Evolutionary conservation across 805 yeast species (phyloP), one percentile per base, ranked within the genome.

Genomic region (Starmera pachycereana): DNA sequence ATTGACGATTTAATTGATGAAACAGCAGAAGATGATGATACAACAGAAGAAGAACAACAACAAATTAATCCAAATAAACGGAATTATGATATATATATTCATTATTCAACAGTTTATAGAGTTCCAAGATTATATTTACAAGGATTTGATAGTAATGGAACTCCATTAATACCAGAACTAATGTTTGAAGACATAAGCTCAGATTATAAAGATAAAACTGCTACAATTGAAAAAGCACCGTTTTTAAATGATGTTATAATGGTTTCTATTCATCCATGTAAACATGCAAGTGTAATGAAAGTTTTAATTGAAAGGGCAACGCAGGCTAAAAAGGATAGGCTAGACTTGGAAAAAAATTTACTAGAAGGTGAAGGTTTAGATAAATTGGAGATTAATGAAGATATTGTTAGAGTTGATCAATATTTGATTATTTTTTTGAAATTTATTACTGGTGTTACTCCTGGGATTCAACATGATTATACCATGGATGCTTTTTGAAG

Each of bases 401-500:
- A 63, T 30, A 71, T 77, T 14, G 68, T 90, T 8, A 70, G 96
- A 28, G 97, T 82, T 2, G 97, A 92, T 58, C 97, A 89, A 56
- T 92, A 92, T 57, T 63, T 92, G 48, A 71, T 92, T 31, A 81
- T 90, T 12, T 92, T 92, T 58, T 69, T 92, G 53, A 92, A 92
- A 62, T 92, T 92, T 55, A 90, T 92, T 37, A 84, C 97, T 8
- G 86, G 97, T 64, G 97, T 92, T 8, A 89, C 96, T 1, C 98
- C 98, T 0, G 96, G 97, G 13, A 89, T 92, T 41, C 96, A 90
- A 63, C 94, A 90, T 60, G 98, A 92, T 53, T 88, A 88, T 57
- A 92, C 98, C n/a, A 92, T 90, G 97, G 89, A 88, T 58, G 97
- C 95, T 1, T 75, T 83, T 54, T 81, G 54, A 53, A 31, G 25